Conservation (phyloP, 331 rosid species). For the Rosa hybrid region DNA sequence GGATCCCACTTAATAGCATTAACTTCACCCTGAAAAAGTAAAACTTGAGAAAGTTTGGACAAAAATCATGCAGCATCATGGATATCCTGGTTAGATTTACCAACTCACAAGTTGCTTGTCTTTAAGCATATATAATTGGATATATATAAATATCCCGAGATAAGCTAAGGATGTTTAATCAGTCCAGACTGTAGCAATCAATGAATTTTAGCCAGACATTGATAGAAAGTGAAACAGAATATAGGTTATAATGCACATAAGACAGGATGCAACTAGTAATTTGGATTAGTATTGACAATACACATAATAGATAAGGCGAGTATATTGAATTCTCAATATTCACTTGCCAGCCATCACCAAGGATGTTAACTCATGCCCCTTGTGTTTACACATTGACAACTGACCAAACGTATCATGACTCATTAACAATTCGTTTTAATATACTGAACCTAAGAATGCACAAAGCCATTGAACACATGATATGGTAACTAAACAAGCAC, state of each 20-base stretch:
- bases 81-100: neutral
- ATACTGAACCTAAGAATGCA: neutral
- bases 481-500: neutral
- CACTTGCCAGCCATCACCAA: neutral
- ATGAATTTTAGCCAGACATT: neutral
- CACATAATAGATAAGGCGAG: neutral
- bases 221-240: neutral
- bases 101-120: neutral
- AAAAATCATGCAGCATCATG: conserved; percentile 2
- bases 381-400: too few species aligned
- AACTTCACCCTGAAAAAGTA: conserved; percentile 73
- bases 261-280: neutral
- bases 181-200: neutral
- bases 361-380: neutral
- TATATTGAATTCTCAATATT: neutral
- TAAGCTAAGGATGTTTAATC: neutral
- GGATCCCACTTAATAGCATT: conserved; percentile 92
- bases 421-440: neutral
- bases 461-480: neutral
- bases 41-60: neutral
- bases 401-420: neutral
- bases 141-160: neutral
- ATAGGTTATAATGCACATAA: neutral
- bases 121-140: neutral
- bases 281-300: neutral